Evolutionary conservation across 805 yeast genomes (phyloP).

Genomic region (Starmerella bacillaris): DNA sequence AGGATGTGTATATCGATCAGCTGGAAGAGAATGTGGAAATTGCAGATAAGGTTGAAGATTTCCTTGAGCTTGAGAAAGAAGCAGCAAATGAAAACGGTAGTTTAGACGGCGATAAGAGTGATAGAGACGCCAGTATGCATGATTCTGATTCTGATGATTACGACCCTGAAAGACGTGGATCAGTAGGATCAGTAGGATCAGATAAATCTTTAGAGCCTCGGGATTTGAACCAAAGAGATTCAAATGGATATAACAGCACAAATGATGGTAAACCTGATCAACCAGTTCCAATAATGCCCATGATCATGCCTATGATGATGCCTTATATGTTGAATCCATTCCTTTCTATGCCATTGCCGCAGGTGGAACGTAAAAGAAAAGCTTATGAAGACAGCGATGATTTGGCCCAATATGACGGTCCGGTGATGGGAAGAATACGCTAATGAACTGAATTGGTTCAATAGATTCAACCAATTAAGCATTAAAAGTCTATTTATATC

Average conservation of each 20-base stretch:
- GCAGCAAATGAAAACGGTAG: constrained; percentile 10
- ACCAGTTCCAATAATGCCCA: not conserved
- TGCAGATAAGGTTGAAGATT: constrained; percentile 36
- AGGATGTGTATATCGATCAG: constrained; percentile 60
- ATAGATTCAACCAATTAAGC: no score
- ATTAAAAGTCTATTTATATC: no score
- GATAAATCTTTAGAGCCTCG: no score
- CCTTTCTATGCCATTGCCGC: constrained; percentile 14
- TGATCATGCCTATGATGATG: constrained; percentile 6
- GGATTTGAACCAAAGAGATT: no score
- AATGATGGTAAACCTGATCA: no score
- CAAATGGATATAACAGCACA: no score
- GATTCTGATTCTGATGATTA: constrained; percentile 4
- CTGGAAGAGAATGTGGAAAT: constrained; percentile 44
- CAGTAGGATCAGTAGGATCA: not conserved
- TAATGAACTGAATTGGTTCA: constrained; percentile 1
- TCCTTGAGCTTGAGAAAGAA: constrained; percentile 3
- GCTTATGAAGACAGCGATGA: constrained; percentile 1
- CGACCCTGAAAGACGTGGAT: constrained; percentile 3
- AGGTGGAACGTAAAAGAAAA: not conserved
- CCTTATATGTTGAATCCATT: constrained; percentile 17
- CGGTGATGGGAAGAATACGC: constrained; percentile 10
- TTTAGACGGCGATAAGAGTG: not conserved
- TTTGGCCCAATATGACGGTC: constrained; percentile 7
- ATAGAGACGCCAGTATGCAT: not conserved